These are phyloP conservation scores for Claviceps capensis DNA, from an alignment of 2,329 filamentous ascomycete genomes.

Conservation along the genomic window DNA sequence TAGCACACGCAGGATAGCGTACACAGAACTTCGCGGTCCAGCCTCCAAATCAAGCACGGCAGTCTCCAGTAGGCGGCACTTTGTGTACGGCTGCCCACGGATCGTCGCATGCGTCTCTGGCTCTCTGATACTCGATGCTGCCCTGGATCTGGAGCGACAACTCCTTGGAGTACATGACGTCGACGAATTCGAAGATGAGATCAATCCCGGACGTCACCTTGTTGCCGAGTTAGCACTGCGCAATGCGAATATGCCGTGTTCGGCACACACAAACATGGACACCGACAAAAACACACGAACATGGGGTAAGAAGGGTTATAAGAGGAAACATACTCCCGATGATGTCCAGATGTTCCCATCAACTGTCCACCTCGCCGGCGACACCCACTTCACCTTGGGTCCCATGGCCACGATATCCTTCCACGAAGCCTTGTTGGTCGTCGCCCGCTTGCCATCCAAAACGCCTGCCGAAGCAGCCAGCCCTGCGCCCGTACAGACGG, in stretches of 20 bases:
- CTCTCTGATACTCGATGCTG: slow-evolving; percentile 7
- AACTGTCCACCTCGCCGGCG: slow-evolving; percentile 46
- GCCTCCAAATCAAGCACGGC: not conserved
- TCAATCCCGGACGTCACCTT: slow-evolving; percentile 9
- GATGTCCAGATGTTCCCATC: slow-evolving; percentile 54
- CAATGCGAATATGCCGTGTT: not conserved
- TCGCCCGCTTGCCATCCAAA: slow-evolving; percentile 45
- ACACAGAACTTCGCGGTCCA: not conserved
- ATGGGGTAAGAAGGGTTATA: not conserved
- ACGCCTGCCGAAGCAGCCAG: slow-evolving; percentile 43
- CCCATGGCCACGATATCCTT: slow-evolving; percentile 28
- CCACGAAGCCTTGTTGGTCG: slow-evolving; percentile 50
- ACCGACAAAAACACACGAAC: slow-evolving; percentile 7
- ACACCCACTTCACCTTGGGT: slow-evolving; percentile 41
- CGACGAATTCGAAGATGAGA: slow-evolving; percentile 9
- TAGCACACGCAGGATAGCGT: too few relatives aligned
- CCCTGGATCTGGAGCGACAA: slow-evolving; percentile 3
- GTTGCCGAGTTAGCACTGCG: not conserved
- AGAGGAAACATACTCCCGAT: slow-evolving; percentile 30
- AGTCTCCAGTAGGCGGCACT: slow-evolving; percentile 5
- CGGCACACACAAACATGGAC: not conserved
- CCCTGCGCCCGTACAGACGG: slow-evolving; percentile 50
- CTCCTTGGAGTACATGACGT: slow-evolving; percentile 5
- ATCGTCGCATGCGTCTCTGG: slow-evolving; percentile 9
- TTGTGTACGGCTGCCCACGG: slow-evolving; percentile 7